Evolutionary conservation across 805 yeast genomes (phyloP).

Genomic region (Zygosaccharomyces siamensis): DNA sequence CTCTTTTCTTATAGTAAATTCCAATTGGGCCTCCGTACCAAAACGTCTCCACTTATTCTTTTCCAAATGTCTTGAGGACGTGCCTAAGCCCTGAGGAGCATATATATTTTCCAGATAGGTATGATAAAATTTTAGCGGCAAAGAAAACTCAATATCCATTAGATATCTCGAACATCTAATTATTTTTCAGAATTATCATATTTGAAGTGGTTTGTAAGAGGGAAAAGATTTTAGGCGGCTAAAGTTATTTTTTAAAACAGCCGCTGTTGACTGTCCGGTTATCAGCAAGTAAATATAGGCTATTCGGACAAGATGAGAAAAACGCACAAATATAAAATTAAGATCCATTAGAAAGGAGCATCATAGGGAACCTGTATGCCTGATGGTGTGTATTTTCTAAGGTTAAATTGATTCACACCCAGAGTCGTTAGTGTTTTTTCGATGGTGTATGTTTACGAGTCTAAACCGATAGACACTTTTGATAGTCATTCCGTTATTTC

Average conservation of each 20-base stretch:
- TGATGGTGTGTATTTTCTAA: not conserved
- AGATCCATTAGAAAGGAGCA: not conserved
- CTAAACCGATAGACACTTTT: constrained; percentile 18
- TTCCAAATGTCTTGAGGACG: constrained; percentile 11
- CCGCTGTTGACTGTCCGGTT: constrained; percentile 11
- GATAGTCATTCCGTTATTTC: constrained; percentile 35
- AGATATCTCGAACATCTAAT: not conserved
- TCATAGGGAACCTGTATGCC: too few species aligned
- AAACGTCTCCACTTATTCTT: constrained; percentile 23
- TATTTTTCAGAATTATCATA: not conserved
- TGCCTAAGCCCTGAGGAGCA: constrained; percentile 26
- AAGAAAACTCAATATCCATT: constrained; percentile 3
- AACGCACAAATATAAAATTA: not conserved
- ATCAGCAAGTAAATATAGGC: not conserved
- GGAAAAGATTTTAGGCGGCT: not conserved
- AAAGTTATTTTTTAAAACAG: not conserved
- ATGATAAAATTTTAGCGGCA: constrained; percentile 19
- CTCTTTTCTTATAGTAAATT: constrained; percentile 5
- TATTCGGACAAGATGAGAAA: not conserved
- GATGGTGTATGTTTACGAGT: constrained; percentile 31
- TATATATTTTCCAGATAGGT: constrained; percentile 15
- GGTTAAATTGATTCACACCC: not conserved
- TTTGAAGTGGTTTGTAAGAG: not conserved
- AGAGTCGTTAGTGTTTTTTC: not conserved
- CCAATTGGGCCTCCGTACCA: constrained; percentile 8